A percentile compares a stretch with the other conserved stretches of the same genome.
Conservation (phyloP, 768 basidiomycete species). For the Suillus subalutaceus region DNA sequence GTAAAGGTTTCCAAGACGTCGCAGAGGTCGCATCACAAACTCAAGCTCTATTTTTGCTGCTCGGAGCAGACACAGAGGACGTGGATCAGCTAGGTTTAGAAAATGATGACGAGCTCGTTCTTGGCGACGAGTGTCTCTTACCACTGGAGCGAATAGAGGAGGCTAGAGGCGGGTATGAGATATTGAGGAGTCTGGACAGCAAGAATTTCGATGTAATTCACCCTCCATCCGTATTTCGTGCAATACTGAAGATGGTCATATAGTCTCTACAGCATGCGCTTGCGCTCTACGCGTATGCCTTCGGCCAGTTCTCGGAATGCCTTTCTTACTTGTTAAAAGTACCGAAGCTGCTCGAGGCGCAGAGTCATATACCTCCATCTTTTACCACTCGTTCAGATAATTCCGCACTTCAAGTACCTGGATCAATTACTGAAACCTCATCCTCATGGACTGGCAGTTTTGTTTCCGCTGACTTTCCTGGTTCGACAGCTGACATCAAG, state of each 20-base stretch:
- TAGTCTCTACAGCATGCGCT: conserved; percentile 70
- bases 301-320: conserved; percentile 67
- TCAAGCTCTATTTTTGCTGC: conserved; percentile 61
- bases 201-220: conserved; percentile 63
- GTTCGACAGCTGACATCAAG: conserved; percentile 54
- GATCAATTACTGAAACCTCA: conserved; percentile 40
- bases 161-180: conserved; percentile 54
- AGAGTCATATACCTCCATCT: conserved; percentile 51
- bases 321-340: conserved; percentile 59
- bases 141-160: conserved; percentile 60
- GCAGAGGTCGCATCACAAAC: conserved; percentile 71
- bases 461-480: conserved; percentile 42
- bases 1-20: conserved; percentile 58
- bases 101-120: conserved; percentile 34
- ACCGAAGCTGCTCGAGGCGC: conserved; percentile 55
- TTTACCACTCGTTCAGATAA: conserved; percentile 45
- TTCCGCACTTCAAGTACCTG: conserved; percentile 40
- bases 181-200: conserved; percentile 50
- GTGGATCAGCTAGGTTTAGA: conserved; percentile 59
- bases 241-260: conserved; percentile 5
- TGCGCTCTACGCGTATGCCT: conserved; percentile 81
- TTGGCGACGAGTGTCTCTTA: conserved; percentile 63
- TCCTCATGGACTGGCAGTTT: conserved; percentile 56
- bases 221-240: conserved; percentile 18
- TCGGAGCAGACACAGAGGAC: conserved; percentile 49